Conservation (phyloP, 768 basidiomycete species). For the Tricholoma hemisulphureum region DNA sequence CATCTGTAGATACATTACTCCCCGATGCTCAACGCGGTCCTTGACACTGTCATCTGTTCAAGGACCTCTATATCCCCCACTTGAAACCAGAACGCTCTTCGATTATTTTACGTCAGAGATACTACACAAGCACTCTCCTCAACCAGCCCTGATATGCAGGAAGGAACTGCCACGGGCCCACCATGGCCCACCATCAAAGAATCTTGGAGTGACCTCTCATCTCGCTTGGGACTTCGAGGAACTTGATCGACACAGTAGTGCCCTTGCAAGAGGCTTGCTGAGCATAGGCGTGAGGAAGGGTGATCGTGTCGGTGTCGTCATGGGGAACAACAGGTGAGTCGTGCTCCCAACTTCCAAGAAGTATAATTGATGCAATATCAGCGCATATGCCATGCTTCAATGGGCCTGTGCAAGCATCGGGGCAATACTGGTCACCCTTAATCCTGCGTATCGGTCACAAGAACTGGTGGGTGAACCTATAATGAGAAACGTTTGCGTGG, state of each 20-base stretch:
- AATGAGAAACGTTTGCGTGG: not conserved
- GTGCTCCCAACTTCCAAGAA: not conserved
- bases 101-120: constrained; percentile 62
- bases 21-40: constrained; percentile 12
- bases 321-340: constrained; percentile 81
- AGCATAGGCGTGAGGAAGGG: constrained; percentile 70
- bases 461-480: constrained; percentile 57
- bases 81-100: constrained; percentile 55
- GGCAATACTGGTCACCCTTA: constrained; percentile 80
- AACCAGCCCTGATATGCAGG: constrained; percentile 65
- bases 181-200: constrained; percentile 57
- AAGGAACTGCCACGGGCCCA: constrained; percentile 57
- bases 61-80: constrained; percentile 55
- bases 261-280: constrained; percentile 69
- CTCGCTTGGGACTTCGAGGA: constrained; percentile 76
- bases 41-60: constrained; percentile 53
- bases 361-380: constrained; percentile 22
- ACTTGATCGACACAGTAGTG: constrained; percentile 62
- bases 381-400: constrained; percentile 77
- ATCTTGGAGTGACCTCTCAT: constrained; percentile 46
- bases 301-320: constrained; percentile 74
- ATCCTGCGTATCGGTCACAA: constrained; percentile 71
- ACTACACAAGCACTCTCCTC: constrained; percentile 43
- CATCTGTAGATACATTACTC: not conserved
- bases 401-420: constrained; percentile 87